These are phyloP conservation scores for Sicyos baderoa DNA, from an alignment of 306 rosid species.

Conservation along the genomic window DNA sequence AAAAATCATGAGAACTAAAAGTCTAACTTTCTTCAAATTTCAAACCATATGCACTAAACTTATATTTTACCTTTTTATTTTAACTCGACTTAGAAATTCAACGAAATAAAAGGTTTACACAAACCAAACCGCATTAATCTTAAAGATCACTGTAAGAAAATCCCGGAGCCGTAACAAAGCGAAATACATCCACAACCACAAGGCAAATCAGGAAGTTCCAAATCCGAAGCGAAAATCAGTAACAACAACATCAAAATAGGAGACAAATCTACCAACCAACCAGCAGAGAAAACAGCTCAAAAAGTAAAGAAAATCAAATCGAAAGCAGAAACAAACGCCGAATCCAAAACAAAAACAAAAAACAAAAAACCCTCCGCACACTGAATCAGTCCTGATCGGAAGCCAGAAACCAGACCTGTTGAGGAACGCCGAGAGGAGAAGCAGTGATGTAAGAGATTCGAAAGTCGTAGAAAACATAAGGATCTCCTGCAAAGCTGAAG, in stretches of 20 bases:
- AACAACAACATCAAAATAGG: not conserved
- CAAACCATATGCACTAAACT: no score
- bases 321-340: not conserved
- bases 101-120: not conserved
- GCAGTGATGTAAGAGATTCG: slow-evolving; percentile 53
- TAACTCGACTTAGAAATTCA: not conserved
- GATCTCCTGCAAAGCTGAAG: slow-evolving; percentile 53
- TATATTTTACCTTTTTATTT: no score
- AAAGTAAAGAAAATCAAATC: not conserved
- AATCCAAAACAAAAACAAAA: no score
- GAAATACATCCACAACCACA: not conserved
- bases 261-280: not conserved
- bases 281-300: not conserved
- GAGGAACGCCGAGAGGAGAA: slow-evolving; percentile 77
- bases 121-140: not conserved
- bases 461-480: slow-evolving; percentile 40
- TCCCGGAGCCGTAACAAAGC: not conserved
- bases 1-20: no score
- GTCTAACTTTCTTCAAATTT: no score
- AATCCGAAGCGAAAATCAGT: not conserved
- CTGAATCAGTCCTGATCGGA: not conserved
- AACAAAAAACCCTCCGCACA: not conserved
- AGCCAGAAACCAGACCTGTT: slow-evolving; percentile 36
- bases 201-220: slow-evolving; percentile 1
- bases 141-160: not conserved